Conservation (phyloP, 2,329 filamentous ascomycete species). For the Lomentospora prolificans region DNA sequence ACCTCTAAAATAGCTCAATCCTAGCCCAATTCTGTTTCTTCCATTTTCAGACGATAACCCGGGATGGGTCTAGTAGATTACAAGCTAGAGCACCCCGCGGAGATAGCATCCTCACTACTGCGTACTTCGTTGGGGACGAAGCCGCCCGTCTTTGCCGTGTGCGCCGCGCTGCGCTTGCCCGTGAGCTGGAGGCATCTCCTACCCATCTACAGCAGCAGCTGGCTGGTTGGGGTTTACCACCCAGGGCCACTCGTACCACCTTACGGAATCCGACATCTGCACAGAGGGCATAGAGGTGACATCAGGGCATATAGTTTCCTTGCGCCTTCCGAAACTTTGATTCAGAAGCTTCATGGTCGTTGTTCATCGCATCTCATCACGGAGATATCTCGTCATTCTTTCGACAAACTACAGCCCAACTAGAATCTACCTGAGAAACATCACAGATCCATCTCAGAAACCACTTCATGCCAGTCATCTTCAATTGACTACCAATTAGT, state of each 20-base stretch:
- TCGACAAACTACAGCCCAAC: background rate
- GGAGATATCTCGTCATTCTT: background rate
- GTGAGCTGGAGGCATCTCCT: too few relatives aligned
- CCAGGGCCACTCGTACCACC: too few relatives aligned
- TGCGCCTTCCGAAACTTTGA: background rate
- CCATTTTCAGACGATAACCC: background rate
- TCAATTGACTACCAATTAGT: too few relatives aligned
- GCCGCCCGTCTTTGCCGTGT: background rate
- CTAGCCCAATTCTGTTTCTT: background rate
- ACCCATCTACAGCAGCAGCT: too few relatives aligned
- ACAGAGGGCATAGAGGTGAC: too few relatives aligned
- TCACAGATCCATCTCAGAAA: background rate
- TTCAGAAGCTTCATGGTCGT: background rate
- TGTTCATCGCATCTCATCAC: background rate
- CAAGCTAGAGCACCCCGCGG: background rate
- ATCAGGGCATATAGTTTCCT: too few relatives aligned
- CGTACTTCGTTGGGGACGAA: background rate
- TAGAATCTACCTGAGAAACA: background rate
- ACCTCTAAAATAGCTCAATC: conserved; percentile 2
- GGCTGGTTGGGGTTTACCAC: too few relatives aligned
- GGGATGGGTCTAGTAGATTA: background rate
- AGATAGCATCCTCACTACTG: background rate
- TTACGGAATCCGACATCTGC: too few relatives aligned
- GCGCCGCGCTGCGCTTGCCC: too few relatives aligned
- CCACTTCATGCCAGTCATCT: too few relatives aligned